Conservation (phyloP, 495 filamentous ascomycete genomes). For the Aspergillus panamensis region DNA sequence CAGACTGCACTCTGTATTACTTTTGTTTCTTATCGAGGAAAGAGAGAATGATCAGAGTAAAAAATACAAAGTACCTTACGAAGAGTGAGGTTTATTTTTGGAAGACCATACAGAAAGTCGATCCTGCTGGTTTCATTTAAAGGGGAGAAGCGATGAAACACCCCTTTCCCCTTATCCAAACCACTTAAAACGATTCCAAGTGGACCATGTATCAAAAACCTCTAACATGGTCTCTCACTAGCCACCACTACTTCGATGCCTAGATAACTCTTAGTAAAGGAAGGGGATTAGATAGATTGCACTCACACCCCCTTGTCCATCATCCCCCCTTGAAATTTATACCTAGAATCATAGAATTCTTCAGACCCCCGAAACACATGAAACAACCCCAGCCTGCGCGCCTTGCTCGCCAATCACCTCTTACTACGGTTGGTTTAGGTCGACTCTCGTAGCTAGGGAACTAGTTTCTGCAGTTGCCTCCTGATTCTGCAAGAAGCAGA, state of each 20-base stretch:
- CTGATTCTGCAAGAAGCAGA: not conserved
- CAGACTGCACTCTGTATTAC: no score
- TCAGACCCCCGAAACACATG: conserved; percentile 10
- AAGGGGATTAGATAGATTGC: not conserved
- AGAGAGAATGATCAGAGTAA: no score
- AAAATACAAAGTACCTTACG: no score
- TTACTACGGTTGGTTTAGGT: not conserved
- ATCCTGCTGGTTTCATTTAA: not conserved
- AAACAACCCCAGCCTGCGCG: conserved; percentile 18
- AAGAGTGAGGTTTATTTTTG: no score
- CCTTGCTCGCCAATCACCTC: conserved; percentile 18
- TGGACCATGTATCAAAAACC: not conserved
- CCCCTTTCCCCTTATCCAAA: not conserved
- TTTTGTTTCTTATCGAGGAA: no score
- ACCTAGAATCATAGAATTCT: conserved; percentile 5
- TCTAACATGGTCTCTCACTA: not conserved
- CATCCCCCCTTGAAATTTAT: not conserved
- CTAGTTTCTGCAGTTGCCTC: not conserved
- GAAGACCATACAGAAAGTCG: no score
- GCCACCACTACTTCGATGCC: no score
- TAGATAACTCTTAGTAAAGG: not conserved
- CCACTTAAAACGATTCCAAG: not conserved
- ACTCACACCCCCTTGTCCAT: not conserved
- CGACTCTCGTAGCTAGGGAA: no score
- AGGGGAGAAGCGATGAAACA: not conserved